Evolutionary conservation across 2,329 filamentous ascomycete species (phyloP).

Genomic region (Ceratocystis papillata): DNA sequence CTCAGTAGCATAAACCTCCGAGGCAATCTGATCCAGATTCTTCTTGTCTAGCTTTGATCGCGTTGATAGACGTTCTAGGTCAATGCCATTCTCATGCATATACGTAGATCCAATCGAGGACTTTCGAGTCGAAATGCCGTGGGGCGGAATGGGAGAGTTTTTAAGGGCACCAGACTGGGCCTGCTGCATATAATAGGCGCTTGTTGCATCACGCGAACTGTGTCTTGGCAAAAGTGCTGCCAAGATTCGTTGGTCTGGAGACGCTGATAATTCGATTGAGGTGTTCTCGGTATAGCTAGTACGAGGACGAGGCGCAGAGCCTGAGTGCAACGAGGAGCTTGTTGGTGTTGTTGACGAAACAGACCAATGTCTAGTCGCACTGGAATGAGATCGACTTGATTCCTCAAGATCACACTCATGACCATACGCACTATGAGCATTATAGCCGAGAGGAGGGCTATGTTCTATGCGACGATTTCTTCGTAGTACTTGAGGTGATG

Average conservation of each 20-base stretch:
- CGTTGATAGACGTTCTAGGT: background rate
- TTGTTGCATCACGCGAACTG: slow-evolving; percentile 24
- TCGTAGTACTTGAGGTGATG: slow-evolving; percentile 24
- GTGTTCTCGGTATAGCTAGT: slow-evolving; percentile 39
- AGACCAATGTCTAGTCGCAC: slow-evolving; percentile 35
- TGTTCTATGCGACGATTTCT: slow-evolving; percentile 23
- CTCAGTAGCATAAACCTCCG: slow-evolving; percentile 27
- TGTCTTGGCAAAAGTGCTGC: slow-evolving; percentile 26
- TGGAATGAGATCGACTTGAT: slow-evolving; percentile 30
- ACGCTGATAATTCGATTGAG: slow-evolving; percentile 34
- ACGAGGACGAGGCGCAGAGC: slow-evolving; percentile 33
- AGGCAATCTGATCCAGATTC: slow-evolving; percentile 16
- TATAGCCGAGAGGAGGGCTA: slow-evolving; percentile 24
- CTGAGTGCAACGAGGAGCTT: slow-evolving; percentile 35
- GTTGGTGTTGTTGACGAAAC: slow-evolving; percentile 36
- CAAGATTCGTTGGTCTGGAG: slow-evolving; percentile 19
- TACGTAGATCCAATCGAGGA: background rate
- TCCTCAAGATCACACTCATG: slow-evolving; percentile 30
- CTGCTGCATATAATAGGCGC: slow-evolving; percentile 24
- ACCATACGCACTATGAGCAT: slow-evolving; percentile 27
- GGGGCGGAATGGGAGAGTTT: slow-evolving; percentile 4
- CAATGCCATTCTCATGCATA: background rate
- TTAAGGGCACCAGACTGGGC: slow-evolving; percentile 19
- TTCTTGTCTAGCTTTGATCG: slow-evolving; percentile 12
- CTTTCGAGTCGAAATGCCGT: background rate